Base-by-base conservation (phyloP, 805 yeast genomes). In the Schizosaccharomyces octosporus region DNA sequence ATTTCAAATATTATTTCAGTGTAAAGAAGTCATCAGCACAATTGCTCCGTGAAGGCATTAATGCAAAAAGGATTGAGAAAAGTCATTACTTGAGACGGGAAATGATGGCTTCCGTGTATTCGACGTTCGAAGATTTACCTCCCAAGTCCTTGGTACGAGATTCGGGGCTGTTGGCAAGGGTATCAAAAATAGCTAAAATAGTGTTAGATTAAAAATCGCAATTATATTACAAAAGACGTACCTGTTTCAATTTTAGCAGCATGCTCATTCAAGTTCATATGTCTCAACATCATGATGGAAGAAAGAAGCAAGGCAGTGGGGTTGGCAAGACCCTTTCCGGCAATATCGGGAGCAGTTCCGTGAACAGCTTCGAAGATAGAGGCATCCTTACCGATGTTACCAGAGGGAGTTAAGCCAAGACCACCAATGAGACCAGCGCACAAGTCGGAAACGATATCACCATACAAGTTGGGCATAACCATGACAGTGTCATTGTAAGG, bases 401-500 rank as follows among this genome's bases (percentile, higher is more conserved):
- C 98, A 64, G 96, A 87, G 67, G 98, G 98, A 64, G 98, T 93
- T 74, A 93, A 82, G 76, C 98, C 98, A 71, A 90, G 81, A 72
- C 98, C 97, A 73, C 98, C 98, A 67, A 94, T 94, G 71, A 93
- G 79, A 76, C 98, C 98, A 63, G 96, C 86, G 68, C 95, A 87
- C 74, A 93, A 79, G 75, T 93, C 98, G 66, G 97, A 90, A 84
- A 93, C 83, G 76, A 93, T 93, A 75, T 93, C 97, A 81, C 98
- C 98, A 76, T 93, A 93, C 75, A 93, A 81, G 84, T 93, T 93
- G 71, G 98, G 98, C 95, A 94, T 93, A 68, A 93, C 98, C 86
- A 82, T 82, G 70, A 93, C 98, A 63, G 84, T 83, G 69, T 87
- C 81, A 75, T 83, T 58, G 59, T 63, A 63, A 69, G 83, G 83